Base-by-base conservation (phyloP, 2,329 filamentous ascomycete species). In the Fusarium beomiforme region DNA sequence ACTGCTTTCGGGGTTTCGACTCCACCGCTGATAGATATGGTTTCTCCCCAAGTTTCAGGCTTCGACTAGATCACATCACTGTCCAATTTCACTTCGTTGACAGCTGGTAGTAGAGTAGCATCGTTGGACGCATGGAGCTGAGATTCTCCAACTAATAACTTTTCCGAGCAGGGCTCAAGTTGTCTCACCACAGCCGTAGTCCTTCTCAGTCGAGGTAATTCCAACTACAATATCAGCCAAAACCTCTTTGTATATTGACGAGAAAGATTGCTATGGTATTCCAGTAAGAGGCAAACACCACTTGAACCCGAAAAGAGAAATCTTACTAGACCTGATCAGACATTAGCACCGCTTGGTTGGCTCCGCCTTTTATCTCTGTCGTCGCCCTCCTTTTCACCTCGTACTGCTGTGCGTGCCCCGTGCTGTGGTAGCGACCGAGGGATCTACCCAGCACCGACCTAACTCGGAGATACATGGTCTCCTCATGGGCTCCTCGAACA, bases 361-460 rank as follows among this genome's bases (percentile, higher is more conserved):
- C 69, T 72, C 69, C 69, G 69, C 69, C 69, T 70, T 67, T 72
- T 72, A 67, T 72, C 69, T 59, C 65, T 69, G 69, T 66, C 57
- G 65, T 72, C 60, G 53, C 69, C 69, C 69, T 72, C 69, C 69
- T 72, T 72, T 70, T 62, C 65, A 56, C 46, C 41, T 58, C 42
- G 62, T 70, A 67, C 57, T 39, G 41, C 44, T 51, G 55, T 65
- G 26, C 13, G 19, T 17, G 43, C 24, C 16, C 34, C 17, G 19
- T 50, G 31, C 37, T 47, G 60, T 61, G 21, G 63, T 64, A 69
- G 68, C 39, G 64, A 68, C 68, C 59, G 51, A 71, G 55, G 53
- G 69, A 69, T 61, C 64, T 67, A 67, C 64, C 65, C 37, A 53
- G 58, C n/a, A 69, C 59, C 43, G 26, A 62, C 69, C 51, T 23